A percentile compares a stretch with the other conserved stretches of the same genome.
phyloP scores from a whole-genome alignment of 371 early-diverging fungal species.

The Blyttiomyces sp. region DNA sequence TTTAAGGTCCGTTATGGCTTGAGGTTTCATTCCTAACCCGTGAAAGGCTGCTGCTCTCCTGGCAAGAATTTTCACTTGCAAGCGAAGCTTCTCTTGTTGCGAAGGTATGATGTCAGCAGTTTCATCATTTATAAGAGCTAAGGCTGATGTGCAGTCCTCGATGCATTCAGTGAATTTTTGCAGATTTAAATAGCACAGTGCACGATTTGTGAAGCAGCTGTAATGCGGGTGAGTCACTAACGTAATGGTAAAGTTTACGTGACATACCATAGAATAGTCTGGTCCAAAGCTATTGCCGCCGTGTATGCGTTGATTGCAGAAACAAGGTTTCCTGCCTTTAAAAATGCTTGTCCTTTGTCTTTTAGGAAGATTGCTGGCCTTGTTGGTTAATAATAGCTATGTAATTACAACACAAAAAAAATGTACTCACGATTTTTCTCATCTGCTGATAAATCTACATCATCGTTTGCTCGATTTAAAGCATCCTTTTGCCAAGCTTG shows the following conservation, averaged over 20 bases:
- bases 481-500: slow-evolving; percentile 29
- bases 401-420: not conserved
- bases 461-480: not conserved
- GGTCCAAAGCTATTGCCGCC: slow-evolving; percentile 24
- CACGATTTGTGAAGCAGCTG: slow-evolving; percentile 37
- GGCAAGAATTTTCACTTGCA: slow-evolving; percentile 14
- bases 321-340: slow-evolving; percentile 31
- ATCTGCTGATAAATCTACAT: slow-evolving; percentile 10
- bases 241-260: slow-evolving; percentile 13
- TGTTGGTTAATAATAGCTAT: too few relatives aligned
- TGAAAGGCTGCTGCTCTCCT: slow-evolving; percentile 25
- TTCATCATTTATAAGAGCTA: slow-evolving; percentile 18
- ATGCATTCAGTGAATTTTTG: slow-evolving; percentile 20
- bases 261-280: not conserved
- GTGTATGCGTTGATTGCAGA: slow-evolving; percentile 40
- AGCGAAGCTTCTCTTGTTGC: not conserved
- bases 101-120: too few relatives aligned
- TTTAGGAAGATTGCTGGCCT: slow-evolving; percentile 37
- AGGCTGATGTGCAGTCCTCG: slow-evolving; percentile 30
- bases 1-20: slow-evolving; percentile 21
- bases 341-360: slow-evolving; percentile 40
- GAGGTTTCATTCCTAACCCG: not conserved
- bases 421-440: slow-evolving; percentile 37
- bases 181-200: slow-evolving; percentile 37
- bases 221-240: not conserved